Conservation (phyloP, 169 alveolate species). For the Fabrea salina region DNA sequence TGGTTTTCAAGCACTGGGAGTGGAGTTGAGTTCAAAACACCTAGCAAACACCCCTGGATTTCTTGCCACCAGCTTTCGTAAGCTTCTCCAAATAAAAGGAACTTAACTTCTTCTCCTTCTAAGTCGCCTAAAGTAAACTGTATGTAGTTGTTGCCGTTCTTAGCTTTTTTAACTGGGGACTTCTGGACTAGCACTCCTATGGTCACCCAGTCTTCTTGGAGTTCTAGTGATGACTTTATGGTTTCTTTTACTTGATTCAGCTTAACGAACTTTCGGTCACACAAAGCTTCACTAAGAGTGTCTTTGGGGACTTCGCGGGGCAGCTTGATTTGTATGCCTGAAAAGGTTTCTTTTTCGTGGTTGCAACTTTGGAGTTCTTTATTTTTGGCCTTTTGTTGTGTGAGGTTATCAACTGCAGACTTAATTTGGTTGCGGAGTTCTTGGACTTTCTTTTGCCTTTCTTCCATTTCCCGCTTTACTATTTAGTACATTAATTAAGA, state of each 20-base stretch:
- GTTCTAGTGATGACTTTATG: not conserved
- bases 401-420: too few species aligned
- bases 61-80: not conserved
- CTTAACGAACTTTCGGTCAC: not conserved
- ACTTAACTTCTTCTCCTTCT: not conserved
- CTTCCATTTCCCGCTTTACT: too few species aligned
- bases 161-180: not conserved
- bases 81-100: slow-evolving; percentile 10
- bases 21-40: not conserved
- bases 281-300: too few species aligned
- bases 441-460: too few species aligned
- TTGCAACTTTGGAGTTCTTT: too few species aligned
- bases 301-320: too few species aligned
- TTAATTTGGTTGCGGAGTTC: too few species aligned
- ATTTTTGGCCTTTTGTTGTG: too few species aligned
- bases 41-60: not conserved
- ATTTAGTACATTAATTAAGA: too few species aligned
- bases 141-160: not conserved
- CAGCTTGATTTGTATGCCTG: too few species aligned
- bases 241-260: not conserved
- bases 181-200: not conserved
- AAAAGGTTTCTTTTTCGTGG: too few species aligned
- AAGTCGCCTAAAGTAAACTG: not conserved
- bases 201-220: slow-evolving; percentile 15
- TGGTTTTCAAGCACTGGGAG: not conserved